These are phyloP conservation scores for Volvox africanus DNA, from an alignment of 139 green algal species.

Conservation along the genomic window DNA sequence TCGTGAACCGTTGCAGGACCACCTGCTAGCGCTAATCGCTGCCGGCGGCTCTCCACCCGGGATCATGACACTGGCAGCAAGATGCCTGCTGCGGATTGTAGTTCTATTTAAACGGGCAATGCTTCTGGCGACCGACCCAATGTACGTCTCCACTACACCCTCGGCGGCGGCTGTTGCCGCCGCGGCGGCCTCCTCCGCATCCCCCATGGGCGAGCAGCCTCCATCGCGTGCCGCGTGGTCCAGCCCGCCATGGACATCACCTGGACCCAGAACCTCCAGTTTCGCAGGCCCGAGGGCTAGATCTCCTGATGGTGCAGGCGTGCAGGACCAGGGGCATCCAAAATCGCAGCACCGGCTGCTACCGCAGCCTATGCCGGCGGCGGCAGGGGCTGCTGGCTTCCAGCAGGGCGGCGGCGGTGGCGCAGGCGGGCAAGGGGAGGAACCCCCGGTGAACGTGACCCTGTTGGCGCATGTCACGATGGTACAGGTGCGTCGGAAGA, in stretches of 20 bases:
- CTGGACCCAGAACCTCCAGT: not conserved
- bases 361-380: conserved; percentile 32
- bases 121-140: conserved; percentile 41
- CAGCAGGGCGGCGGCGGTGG: not conserved
- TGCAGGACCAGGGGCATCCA: not conserved
- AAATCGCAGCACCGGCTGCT: not conserved
- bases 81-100: conserved; percentile 54
- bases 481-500: conserved; percentile 27
- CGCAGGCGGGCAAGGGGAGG: not conserved
- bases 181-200: not conserved
- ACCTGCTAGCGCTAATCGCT: not conserved
- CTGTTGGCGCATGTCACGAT: conserved; percentile 33
- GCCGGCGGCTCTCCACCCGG: not conserved
- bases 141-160: not conserved
- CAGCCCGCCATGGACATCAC: not conserved
- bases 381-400: not conserved
- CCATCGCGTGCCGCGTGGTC: not conserved
- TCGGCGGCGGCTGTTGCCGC: not conserved
- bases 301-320: too few species aligned
- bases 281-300: not conserved
- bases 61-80: not conserved
- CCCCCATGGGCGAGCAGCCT: not conserved
- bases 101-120: conserved; percentile 51
- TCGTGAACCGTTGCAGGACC: not conserved
- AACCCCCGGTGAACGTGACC: conserved; percentile 48